These are phyloP conservation scores for Dissophora globulifera DNA, from an alignment of 192 early-diverging fungal genomes.

Conservation along the genomic window DNA sequence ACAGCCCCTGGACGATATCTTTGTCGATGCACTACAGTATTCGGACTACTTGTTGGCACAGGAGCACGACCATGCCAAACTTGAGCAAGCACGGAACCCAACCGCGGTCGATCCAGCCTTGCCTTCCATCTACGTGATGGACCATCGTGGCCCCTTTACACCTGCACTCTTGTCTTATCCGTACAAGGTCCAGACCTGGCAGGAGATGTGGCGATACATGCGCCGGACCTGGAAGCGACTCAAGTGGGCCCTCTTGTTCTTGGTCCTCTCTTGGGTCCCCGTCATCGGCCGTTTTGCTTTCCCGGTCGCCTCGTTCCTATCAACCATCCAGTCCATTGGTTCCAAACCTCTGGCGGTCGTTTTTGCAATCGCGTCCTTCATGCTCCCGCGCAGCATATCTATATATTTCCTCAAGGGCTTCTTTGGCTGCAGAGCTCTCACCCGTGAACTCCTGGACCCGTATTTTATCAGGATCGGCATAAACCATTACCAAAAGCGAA, in stretches of 20 bases:
- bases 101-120: slow-evolving; percentile 7
- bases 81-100: slow-evolving; percentile 11
- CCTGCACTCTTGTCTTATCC: slow-evolving; percentile 44
- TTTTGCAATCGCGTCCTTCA: slow-evolving; percentile 50
- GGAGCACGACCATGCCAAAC: slow-evolving; percentile 51
- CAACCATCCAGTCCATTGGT: slow-evolving; percentile 59
- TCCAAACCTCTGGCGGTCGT: slow-evolving; percentile 54
- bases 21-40: slow-evolving; percentile 61
- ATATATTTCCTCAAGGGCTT: slow-evolving; percentile 58
- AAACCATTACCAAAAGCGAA: slow-evolving; percentile 55
- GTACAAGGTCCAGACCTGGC: slow-evolving; percentile 56
- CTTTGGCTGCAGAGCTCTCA: slow-evolving; percentile 62
- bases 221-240: slow-evolving; percentile 56
- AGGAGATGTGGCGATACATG: slow-evolving; percentile 62
- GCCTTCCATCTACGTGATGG: slow-evolving; percentile 41
- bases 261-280: slow-evolving; percentile 62
- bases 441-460: slow-evolving; percentile 70
- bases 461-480: slow-evolving; percentile 66
- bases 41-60: slow-evolving; percentile 53
- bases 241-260: slow-evolving; percentile 53
- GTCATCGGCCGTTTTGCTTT: slow-evolving; percentile 64
- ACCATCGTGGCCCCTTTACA: slow-evolving; percentile 52
- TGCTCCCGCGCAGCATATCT: slow-evolving; percentile 53
- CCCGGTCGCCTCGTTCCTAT: slow-evolving; percentile 60
- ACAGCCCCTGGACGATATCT: slow-evolving; percentile 66